Base-by-base conservation (phyloP, 306 rosid genomes). In the Prunus dulcis region DNA sequence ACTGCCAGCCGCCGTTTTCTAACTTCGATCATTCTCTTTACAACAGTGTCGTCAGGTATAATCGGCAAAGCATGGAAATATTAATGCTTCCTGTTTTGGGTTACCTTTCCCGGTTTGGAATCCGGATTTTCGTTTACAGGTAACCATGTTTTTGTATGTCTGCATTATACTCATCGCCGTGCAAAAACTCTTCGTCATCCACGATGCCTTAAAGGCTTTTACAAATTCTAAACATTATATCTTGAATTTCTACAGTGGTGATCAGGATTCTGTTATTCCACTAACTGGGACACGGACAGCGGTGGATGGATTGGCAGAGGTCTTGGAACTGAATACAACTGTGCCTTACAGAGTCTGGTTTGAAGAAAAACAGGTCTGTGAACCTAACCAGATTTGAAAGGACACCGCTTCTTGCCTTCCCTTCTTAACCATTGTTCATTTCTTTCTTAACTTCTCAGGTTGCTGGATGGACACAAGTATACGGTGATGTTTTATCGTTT, bases 341-440 rank as follows among this genome's bases (percentile, higher is more conserved):
- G 86, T 78, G 68, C 68, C 89, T 12, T 87, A 89, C 32, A 82
- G 87, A 78, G 73, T 84, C 23, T 89, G 93, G 93, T 85, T 89
- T 72, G 76, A 27, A 8, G 84, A 73, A 79, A 87, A 45, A 61
- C 91, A 87, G 91, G 93, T 79, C 25, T 27, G 70, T n/a, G 5
- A 46, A 25, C 50, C 19, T 13, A 8, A 62, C 25, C 60, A 34
- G 43, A 47, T 17, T 53, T 56, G 12, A 13, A 43, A 51, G 15
- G 20, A 5, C 15, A 1, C 2, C 56, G 4, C 19, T 51, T 51
- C 56, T 14, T 6, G 20, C 17, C 20, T 51, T 17, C 56, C 56
- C 17, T 11, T 23, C 14, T 23, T 58, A 58, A 1, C 64, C 61
- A 2, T n/a, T n/a, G 9, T 7, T 18, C 18, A 30, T 4, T 51